Percentiles rank a stretch among this genome's conserved stretches.
Conservation (phyloP, 768 basidiomycete genomes). For the Trametes punicea region DNA sequence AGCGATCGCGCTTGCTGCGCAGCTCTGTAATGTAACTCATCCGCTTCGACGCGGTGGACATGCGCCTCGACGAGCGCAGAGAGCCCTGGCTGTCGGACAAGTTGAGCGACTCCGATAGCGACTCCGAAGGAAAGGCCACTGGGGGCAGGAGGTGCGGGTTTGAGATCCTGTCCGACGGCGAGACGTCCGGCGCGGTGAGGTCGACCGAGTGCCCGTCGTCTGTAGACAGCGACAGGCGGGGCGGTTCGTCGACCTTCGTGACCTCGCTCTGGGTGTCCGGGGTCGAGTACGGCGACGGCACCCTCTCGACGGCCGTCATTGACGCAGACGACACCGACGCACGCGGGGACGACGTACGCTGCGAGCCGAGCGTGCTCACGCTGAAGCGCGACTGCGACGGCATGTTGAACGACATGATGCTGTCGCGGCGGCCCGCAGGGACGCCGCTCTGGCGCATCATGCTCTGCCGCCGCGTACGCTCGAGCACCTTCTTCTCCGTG, state of each 20-base stretch:
- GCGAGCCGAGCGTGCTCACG: constrained; percentile 48
- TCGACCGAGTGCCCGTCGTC: constrained; percentile 68
- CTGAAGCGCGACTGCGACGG: constrained; percentile 57
- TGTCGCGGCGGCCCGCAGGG: constrained; percentile 44
- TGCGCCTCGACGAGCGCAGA: constrained; percentile 38
- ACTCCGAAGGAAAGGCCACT: constrained; percentile 74
- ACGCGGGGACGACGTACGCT: constrained; percentile 36
- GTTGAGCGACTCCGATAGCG: constrained; percentile 76
- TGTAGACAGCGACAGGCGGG: constrained; percentile 71
- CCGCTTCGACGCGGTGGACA: constrained; percentile 52
- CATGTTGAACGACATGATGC: constrained; percentile 44
- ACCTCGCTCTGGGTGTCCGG: constrained; percentile 4
- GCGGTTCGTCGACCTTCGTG: constrained; percentile 39
- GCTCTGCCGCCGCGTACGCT: constrained; percentile 85
- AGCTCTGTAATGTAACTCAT: constrained; percentile 82
- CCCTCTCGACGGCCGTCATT: constrained; percentile 15
- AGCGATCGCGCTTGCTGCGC: constrained; percentile 76
- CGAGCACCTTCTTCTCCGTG: constrained; percentile 86
- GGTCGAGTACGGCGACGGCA: constrained; percentile 13
- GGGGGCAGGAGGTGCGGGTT: constrained; percentile 71
- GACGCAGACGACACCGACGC: constrained; percentile 25
- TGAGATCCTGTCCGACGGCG: constrained; percentile 31
- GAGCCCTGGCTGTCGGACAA: constrained; percentile 33
- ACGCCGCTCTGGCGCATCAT: constrained; percentile 66
- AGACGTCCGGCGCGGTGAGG: constrained; percentile 46